Conservation (phyloP, 352 stramenopile species). For the Phytopythium montanum region DNA sequence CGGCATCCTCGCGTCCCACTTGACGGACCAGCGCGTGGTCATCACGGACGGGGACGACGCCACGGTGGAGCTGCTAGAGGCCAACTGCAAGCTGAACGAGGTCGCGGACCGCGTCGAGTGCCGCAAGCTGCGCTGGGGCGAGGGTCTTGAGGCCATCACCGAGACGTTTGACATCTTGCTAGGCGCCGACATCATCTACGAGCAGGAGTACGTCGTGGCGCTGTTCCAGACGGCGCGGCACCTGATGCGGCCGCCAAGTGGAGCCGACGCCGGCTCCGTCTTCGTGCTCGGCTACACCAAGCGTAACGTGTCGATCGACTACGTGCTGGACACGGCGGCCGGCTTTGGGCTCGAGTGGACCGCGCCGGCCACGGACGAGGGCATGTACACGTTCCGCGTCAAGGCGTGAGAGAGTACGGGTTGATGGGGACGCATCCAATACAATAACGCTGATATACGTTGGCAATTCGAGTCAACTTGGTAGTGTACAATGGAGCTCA, state of each 20-base stretch:
- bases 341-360: slow-evolving; percentile 65
- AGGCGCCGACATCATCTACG: slow-evolving; percentile 64
- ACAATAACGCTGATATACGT: neutral
- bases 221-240: slow-evolving; percentile 50
- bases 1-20: slow-evolving; percentile 51
- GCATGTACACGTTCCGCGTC: slow-evolving; percentile 47
- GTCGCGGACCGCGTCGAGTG: slow-evolving; percentile 35
- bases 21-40: slow-evolving; percentile 47
- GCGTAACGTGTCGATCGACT: slow-evolving; percentile 65
- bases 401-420: slow-evolving; percentile 25
- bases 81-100: slow-evolving; percentile 54
- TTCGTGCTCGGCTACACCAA: slow-evolving; percentile 65
- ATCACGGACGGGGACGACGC: slow-evolving; percentile 59
- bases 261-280: slow-evolving; percentile 19
- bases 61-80: slow-evolving; percentile 39
- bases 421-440: neutral
- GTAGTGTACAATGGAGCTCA: slow-evolving; percentile 1
- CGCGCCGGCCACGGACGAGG: slow-evolving; percentile 41
- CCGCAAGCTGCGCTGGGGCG: slow-evolving; percentile 47
- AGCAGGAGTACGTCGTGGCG: slow-evolving; percentile 49
- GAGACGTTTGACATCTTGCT: slow-evolving; percentile 53
- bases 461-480: neutral
- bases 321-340: slow-evolving; percentile 46
- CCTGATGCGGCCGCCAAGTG: slow-evolving; percentile 24
- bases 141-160: slow-evolving; percentile 30